Base-by-base conservation (phyloP, 768 basidiomycete genomes). In the Agaricus sinodeliciosus region DNA sequence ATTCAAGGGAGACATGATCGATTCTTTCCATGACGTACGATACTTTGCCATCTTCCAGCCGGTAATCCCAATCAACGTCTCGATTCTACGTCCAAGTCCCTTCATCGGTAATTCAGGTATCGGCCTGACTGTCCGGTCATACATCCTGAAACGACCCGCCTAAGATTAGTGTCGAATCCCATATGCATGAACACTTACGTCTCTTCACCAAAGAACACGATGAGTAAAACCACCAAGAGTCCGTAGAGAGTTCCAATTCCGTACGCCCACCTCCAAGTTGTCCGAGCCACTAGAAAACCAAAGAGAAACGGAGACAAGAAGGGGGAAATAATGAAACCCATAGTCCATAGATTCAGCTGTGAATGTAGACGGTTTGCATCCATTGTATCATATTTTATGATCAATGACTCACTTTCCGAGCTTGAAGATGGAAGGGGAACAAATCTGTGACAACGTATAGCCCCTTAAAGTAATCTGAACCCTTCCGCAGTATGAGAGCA, bases 351-450 rank as follows among this genome's bases (percentile, higher is more conserved):
- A 54, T 77, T 78, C 12, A 81, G 68, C 76, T 79, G 40, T 3
- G 46, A 8, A 22, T 49, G n/a, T 13, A 43, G 51, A 18, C 34
- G 16, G 41, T 9, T 18, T 40, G 5, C 18, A 26, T 9, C 3
- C 31, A 35, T 9, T 16, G 11, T 12, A n/a, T 15, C 35, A 28
- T 54, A 28, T 49, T 15, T 27, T 13, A 22, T 39, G 9, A 58
- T 22, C 22, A 22, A 22, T 8, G 31, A 11, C 67, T 49, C 39
- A 82, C 78, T 77, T 81, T 83, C 35, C 82, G 74, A 19, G 82
- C 82, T 66, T 85, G 84, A 1, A 82, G 65, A 59, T 87, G 84
- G 73, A 86, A 85, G 1, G 83, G 83, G 61, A 75, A 87, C 56
- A 85, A 64, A 59, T 84, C 83, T 6, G 77, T 80, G 36, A 84